Conservation (phyloP, 139 green algal genomes). For the Nannochloris sp. region DNA sequence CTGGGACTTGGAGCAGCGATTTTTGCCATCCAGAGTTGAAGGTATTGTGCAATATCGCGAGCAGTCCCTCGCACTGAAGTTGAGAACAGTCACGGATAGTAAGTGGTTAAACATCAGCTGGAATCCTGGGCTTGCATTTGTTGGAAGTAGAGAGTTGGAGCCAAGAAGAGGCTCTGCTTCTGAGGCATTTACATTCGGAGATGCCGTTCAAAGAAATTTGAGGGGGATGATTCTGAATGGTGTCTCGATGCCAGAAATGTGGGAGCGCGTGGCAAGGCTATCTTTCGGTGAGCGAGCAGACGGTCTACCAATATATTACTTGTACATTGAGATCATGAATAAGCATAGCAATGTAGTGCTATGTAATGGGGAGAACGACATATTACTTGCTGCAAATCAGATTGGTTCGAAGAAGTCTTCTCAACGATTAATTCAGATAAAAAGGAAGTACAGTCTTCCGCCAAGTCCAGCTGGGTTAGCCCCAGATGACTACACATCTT, state of each 20-base stretch:
- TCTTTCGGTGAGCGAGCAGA: slow-evolving; percentile 41
- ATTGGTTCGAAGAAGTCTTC: slow-evolving; percentile 58
- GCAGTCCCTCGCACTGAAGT: slow-evolving; percentile 41
- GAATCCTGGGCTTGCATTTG: slow-evolving; percentile 45
- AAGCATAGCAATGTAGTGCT: slow-evolving; percentile 62
- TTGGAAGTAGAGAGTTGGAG: slow-evolving; percentile 20
- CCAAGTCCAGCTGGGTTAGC: slow-evolving; percentile 43
- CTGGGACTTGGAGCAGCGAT: slow-evolving; percentile 28
- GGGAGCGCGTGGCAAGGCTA: slow-evolving; percentile 64
- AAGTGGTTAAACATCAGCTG: slow-evolving; percentile 70
- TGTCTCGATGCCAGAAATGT: slow-evolving; percentile 44
- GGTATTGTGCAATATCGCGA: slow-evolving; percentile 52
- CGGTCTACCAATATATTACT: slow-evolving; percentile 3
- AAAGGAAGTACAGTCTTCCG: slow-evolving; percentile 49
- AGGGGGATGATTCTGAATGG: slow-evolving; percentile 48
- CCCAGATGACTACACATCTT: slow-evolving; percentile 20
- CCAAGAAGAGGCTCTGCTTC: slow-evolving; percentile 22
- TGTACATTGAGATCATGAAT: slow-evolving; percentile 67
- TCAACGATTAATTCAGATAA: slow-evolving; percentile 57
- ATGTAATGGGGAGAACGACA: slow-evolving; percentile 15
- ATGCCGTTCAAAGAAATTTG: slow-evolving; percentile 30
- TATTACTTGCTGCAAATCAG: slow-evolving; percentile 46
- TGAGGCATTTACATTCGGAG: slow-evolving; percentile 39
- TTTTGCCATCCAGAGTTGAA: background rate
- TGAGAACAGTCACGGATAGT: slow-evolving; percentile 27